Base-by-base conservation (phyloP, 225 moss, liverwort and hornwort genomes). In the Thuidium tamariscinum region DNA sequence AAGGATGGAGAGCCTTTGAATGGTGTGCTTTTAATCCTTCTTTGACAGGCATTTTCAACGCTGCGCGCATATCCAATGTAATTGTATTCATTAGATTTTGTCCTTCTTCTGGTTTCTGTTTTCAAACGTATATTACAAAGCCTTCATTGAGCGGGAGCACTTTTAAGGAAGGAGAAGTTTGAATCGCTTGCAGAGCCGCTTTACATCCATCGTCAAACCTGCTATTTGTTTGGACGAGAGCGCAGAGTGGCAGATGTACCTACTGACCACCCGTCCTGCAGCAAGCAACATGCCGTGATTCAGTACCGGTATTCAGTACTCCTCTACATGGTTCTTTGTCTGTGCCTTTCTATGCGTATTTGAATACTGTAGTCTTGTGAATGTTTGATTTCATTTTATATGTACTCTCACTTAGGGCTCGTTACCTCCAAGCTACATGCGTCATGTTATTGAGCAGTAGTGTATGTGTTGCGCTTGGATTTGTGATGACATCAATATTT, bases 221-320 rank as follows among this genome's bases (percentile, higher is more conserved):
- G 99, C 88, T 99, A 99, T 86, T 91, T 99, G 87, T 97, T 99
- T 90, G 99, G 99, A 80, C 94, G 99, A 71, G 99, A 99, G 88
- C 90, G 99, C 59, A 93, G 92, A 93, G 99, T 99, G 80, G 99
- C 97, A 73, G 99, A 99, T 79, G 88, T 99, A 77, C 99, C 99
- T 37, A 97, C 99, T 49, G 99, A 99, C 87, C 99, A 99, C 88
- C 99, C 97, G 59, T 99, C 99, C 56, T 99, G 99, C 92, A 99
- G 99, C 95, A 99, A 99, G 91, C 99, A 99, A 86, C 99, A 99
- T 94, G 96, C 99, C 13, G 95, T 99, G 52, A 97, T 99, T 87
- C 99, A 99, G 82, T 99, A 97, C 89, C 94, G 99, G 99, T 99
- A 87, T 87, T 25, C 27, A 66, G n/a, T 81, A 48, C 70, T 79